These are phyloP conservation scores for Puccinia novopanici DNA, from an alignment of 1,284 basidiomycete genomes.

Conservation along the genomic window DNA sequence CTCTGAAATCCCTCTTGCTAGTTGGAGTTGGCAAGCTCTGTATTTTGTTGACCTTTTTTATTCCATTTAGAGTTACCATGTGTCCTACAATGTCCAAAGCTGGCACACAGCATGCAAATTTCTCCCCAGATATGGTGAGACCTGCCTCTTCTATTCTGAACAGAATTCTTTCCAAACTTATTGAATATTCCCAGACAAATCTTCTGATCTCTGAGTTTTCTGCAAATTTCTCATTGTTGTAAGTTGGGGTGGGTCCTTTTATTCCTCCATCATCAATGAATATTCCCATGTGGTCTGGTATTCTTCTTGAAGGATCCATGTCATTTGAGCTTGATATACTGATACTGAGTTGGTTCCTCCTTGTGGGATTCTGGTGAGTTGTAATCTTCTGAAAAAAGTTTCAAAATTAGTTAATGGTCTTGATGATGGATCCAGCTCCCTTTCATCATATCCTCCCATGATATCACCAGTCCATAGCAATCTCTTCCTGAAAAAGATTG, in stretches of 20 bases:
- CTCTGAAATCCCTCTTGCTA: neutral
- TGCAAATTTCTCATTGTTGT: neutral
- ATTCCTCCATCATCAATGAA: conserved; percentile 10
- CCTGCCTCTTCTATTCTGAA: conserved; percentile 21
- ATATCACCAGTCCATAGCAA: neutral
- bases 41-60: too few relatives aligned
- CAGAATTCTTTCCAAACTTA: neutral
- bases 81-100: too few relatives aligned
- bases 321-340: conserved; percentile 18
- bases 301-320: conserved; percentile 10
- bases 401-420: neutral
- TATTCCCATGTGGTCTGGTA: neutral
- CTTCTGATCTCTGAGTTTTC: neutral
- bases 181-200: neutral
- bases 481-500: neutral
- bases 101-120: too few relatives aligned
- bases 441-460: too few relatives aligned
- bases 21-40: neutral
- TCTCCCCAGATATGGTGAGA: conserved; percentile 4
- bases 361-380: neutral
- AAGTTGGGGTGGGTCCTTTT: neutral
- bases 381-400: neutral
- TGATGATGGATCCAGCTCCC: neutral
- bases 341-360: neutral
- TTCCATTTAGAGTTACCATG: too few relatives aligned